Base-by-base conservation (phyloP, 768 basidiomycete genomes). In the Kwoniella europaea region DNA sequence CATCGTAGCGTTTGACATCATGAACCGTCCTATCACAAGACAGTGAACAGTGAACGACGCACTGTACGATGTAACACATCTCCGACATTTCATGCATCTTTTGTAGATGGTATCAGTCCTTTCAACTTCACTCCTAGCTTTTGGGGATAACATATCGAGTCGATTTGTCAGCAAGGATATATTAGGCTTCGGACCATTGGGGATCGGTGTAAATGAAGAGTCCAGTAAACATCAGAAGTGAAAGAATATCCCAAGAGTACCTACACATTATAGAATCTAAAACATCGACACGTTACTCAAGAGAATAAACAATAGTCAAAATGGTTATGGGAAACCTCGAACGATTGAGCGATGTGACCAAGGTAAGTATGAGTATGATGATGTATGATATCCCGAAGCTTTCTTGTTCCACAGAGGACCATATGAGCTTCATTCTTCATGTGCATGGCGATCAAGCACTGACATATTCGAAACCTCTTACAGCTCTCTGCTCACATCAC, bases 401-500 rank as follows among this genome's bases (percentile, higher is more conserved):
- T 35, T 59, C 64, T 18, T 3, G 50, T 9, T 63, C 6, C 6
- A 9, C 1, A 35, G 18, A 20, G 27, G 63, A 27, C 22, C 10
- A 12, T 46, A 16, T 20, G 46, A 35, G 42, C 42, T 16, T 10
- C 5, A 10, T 24, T 7, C 16, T 22, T 16, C 27, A 16, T 62
- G 50, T 2, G 57, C 18, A 42, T 72, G 10, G 15, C 7, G 58
- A 29, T 22, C 46, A 15, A 50, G 46, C 46, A 50, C 46, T 50
- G 46, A 50, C 46, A 18, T 6, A 15, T 16, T 6, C 12, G 6
- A 35, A 50, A 7, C 22, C 55, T 52, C 43, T 18, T 20, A 9
- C 46, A 81, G 78, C 77, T 79, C 71, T 81, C 78, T 0, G 71
- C 80, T 10, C 80, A 79, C 66, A 78, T 81, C 71, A 79, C 78